Evolutionary conservation across 1,139 yeast species (phyloP).

Genomic region (Meyerozyma athensensis): DNA sequence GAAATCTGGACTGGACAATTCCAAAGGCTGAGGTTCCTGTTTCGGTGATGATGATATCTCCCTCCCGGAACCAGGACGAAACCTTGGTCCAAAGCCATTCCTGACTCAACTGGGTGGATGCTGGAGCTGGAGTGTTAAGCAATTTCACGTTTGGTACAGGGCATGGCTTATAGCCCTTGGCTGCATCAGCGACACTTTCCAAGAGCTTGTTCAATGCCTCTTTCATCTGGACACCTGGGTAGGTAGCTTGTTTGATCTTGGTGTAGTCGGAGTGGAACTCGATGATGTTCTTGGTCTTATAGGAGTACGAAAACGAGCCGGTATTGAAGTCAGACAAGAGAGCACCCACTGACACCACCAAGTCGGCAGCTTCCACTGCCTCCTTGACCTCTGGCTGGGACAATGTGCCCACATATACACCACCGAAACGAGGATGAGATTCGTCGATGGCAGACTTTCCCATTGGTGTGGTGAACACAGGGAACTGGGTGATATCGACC

Average conservation of each 20-base stretch:
- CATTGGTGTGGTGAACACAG: constrained; percentile 86
- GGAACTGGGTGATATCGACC: constrained; percentile 70
- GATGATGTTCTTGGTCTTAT: constrained; percentile 72
- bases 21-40: constrained; percentile 93
- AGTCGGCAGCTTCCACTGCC: constrained; percentile 73
- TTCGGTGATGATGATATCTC: constrained; percentile 79
- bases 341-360: constrained; percentile 76
- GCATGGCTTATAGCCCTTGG: constrained; percentile 36
- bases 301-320: constrained; percentile 80
- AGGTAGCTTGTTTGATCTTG: constrained; percentile 70
- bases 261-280: constrained; percentile 90
- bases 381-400: constrained; percentile 72
- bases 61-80: constrained; percentile 69
- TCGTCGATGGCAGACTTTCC: constrained; percentile 82
- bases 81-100: constrained; percentile 81
- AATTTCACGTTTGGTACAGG: constrained; percentile 44
- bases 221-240: constrained; percentile 78
- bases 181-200: constrained; percentile 29
- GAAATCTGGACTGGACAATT: constrained; percentile 74
- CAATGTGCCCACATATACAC: constrained; percentile 80
- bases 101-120: constrained; percentile 47
- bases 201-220: constrained; percentile 52
- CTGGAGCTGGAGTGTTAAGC: constrained; percentile 27
- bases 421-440: constrained; percentile 71
- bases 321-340: constrained; percentile 85